Evolutionary conservation across 441 rosid genomes (phyloP).

Genomic region (Syzygium malaccense): DNA sequence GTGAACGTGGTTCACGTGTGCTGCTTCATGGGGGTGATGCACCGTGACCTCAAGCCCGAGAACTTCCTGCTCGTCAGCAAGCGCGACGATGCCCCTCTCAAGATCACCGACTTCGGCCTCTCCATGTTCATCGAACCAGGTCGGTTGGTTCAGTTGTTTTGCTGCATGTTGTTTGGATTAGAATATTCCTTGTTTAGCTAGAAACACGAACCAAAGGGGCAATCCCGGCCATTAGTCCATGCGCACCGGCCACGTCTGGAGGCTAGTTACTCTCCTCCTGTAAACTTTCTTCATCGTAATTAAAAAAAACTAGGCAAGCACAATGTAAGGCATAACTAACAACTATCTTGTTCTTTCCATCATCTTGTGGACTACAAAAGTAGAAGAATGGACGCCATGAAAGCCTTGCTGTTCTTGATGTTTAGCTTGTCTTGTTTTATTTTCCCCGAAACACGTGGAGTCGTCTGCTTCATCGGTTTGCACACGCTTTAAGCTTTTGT

Average conservation of each 20-base stretch:
- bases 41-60: slow-evolving; percentile 67
- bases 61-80: slow-evolving; percentile 48
- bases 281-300: not conserved
- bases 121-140: slow-evolving; percentile 65
- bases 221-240: not conserved
- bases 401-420: not conserved
- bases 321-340: not conserved
- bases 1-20: slow-evolving; percentile 60
- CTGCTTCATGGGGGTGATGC: slow-evolving; percentile 70
- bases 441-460: not conserved
- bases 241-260: not conserved
- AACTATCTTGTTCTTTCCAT: not conserved
- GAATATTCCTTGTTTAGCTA: not conserved
- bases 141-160: slow-evolving; percentile 3
- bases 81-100: slow-evolving; percentile 31
- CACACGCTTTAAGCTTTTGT: not conserved
- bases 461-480: not conserved
- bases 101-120: slow-evolving; percentile 59
- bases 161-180: not conserved
- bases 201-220: not conserved
- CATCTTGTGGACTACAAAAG: not conserved
- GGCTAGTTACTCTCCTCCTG: not conserved
- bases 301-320: not conserved
- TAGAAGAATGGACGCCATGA: not conserved
- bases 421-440: not conserved